Evolutionary conservation across 768 basidiomycete species (phyloP).

Genomic region (Pleurotus tuoliensis): DNA sequence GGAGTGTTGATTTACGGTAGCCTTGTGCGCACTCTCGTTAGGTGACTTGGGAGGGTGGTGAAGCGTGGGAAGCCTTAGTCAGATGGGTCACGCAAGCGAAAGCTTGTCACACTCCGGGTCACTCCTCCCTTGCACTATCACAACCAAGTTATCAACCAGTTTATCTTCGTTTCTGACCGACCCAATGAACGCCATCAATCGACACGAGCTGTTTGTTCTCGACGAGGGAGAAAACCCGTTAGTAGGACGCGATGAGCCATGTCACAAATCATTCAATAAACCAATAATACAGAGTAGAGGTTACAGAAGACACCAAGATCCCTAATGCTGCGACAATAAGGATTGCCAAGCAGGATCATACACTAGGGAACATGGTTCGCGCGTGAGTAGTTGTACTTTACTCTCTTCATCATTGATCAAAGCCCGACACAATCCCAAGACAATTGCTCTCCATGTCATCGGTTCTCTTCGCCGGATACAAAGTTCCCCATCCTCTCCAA

Average conservation of each 20-base stretch:
- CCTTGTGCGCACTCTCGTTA: conserved; percentile 13
- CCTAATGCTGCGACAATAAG: conserved; percentile 96
- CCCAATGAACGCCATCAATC: conserved; percentile 89
- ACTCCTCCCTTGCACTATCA: conserved; percentile 1
- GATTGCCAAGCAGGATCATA: conserved; percentile 95
- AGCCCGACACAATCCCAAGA: conserved; percentile 33
- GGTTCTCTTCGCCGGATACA: conserved; percentile 96
- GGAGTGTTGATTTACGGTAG: conserved; percentile 41
- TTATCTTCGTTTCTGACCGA: neutral
- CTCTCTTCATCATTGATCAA: conserved; percentile 7
- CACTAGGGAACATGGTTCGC: conserved; percentile 94
- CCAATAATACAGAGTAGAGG: conserved; percentile 59
- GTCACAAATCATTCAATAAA: neutral
- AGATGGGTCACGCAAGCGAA: neutral
- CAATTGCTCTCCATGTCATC: conserved; percentile 87
- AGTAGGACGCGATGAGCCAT: conserved; percentile 31
- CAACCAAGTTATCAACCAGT: neutral
- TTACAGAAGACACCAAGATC: conserved; percentile 95
- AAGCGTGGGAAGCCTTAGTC: conserved; percentile 1
- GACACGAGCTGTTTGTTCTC: conserved; percentile 87
- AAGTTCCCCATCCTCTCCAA: conserved; percentile 94
- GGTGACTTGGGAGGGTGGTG: neutral
- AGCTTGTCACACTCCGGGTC: neutral
- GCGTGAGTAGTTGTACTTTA: conserved; percentile 50
- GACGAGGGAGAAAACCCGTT: conserved; percentile 94